phyloP scores from a whole-genome alignment of 148 eudicot species.

The Rhododendron henanense region DNA sequence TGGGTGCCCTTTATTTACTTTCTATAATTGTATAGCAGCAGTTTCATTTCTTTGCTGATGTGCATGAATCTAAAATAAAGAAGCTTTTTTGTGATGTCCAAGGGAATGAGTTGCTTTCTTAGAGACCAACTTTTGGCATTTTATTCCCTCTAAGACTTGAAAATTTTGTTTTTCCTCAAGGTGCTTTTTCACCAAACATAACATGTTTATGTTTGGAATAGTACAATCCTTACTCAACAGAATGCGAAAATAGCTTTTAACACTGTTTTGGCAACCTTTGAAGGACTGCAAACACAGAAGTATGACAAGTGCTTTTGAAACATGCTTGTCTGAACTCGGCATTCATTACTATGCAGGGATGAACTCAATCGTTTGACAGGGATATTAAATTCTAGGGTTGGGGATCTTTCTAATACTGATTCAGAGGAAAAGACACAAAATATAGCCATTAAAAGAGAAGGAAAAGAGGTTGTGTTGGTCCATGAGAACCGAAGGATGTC shows the following conservation, averaged over 20 bases:
- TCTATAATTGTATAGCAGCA: background rate
- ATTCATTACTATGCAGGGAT: constrained; percentile 50
- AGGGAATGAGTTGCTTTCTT: constrained; percentile 1
- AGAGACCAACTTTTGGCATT: background rate
- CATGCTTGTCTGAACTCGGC: background rate
- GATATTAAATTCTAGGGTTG: constrained; percentile 60
- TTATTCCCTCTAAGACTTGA: background rate
- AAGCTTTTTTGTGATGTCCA: constrained; percentile 1
- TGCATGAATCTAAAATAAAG: background rate
- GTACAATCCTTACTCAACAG: background rate
- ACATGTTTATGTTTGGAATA: background rate
- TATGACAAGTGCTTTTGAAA: background rate
- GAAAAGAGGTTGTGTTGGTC: constrained; percentile 25
- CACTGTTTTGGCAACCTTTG: background rate
- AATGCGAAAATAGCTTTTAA: background rate
- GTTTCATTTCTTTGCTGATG: constrained; percentile 4
- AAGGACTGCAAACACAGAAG: background rate
- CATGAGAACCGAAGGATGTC: constrained; percentile 28
- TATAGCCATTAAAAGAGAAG: constrained; percentile 22
- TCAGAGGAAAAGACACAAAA: constrained; percentile 24
- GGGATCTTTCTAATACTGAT: constrained; percentile 31
- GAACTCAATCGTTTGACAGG: constrained; percentile 65
- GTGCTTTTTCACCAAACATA: background rate
- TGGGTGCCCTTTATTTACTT: background rate
- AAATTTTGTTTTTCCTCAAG: background rate